Percentiles rank a stretch among this genome's conserved stretches.
phyloP scores from a whole-genome alignment of 2,329 filamentous ascomycete genomes.

The Aspergillus hortae region DNA sequence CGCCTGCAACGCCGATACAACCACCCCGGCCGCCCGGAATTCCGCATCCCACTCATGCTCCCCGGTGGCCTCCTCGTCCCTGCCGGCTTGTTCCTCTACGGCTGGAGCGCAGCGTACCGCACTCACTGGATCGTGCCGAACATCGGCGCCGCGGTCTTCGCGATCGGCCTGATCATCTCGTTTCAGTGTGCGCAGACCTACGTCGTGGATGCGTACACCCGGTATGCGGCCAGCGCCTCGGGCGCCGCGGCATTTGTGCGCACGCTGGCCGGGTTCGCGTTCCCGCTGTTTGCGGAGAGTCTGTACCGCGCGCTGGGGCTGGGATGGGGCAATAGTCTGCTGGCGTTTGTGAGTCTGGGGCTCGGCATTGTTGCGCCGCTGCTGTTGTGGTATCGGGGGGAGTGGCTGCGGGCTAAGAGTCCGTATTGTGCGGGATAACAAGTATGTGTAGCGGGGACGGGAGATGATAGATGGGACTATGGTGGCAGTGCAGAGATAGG shows the following conservation, averaged over 20 bases:
- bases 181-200: slow-evolving; percentile 35
- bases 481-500: neutral
- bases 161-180: slow-evolving; percentile 39
- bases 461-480: neutral
- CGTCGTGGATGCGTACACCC: slow-evolving; percentile 31
- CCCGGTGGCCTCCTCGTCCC: slow-evolving; percentile 51
- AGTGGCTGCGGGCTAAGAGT: slow-evolving; percentile 40
- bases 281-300: slow-evolving; percentile 33
- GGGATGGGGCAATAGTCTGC: slow-evolving; percentile 33
- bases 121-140: slow-evolving; percentile 54
- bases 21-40: slow-evolving; percentile 52
- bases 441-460: too few relatives aligned
- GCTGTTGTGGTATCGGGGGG: slow-evolving; percentile 46
- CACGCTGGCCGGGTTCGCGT: slow-evolving; percentile 30
- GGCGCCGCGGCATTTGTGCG: slow-evolving; percentile 26
- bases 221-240: slow-evolving; percentile 30
- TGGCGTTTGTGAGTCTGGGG: slow-evolving; percentile 32
- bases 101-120: slow-evolving; percentile 50
- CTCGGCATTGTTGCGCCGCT: slow-evolving; percentile 43
- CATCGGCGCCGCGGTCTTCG: slow-evolving; percentile 47
- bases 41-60: slow-evolving; percentile 57
- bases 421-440: slow-evolving; percentile 27
- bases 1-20: slow-evolving; percentile 45
- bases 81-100: slow-evolving; percentile 54
- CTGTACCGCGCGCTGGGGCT: slow-evolving; percentile 27